Conservation (phyloP, 2,329 filamentous ascomycete genomes). For the Arthrobotrys musiformis region DNA sequence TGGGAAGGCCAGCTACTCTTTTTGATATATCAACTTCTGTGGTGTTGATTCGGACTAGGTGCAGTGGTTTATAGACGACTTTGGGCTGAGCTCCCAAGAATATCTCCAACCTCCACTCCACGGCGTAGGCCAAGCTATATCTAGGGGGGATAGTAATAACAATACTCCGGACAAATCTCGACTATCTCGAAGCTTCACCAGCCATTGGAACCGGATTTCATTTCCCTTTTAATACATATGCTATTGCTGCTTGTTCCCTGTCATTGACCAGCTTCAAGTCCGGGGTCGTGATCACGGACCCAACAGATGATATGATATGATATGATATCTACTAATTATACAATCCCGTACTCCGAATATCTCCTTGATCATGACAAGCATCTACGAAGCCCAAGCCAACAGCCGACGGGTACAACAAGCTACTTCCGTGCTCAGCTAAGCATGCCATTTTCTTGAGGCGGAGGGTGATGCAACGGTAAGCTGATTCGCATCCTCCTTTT, state of each 20-base stretch:
- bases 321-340: constrained; percentile 8
- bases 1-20: constrained; percentile 31
- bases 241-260: neutral
- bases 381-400: constrained; percentile 24
- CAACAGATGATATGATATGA: constrained; percentile 19
- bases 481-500: constrained; percentile 45
- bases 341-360: constrained; percentile 1
- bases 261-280: neutral
- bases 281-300: constrained; percentile 29
- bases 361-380: constrained; percentile 37
- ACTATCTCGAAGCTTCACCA: neutral
- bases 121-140: neutral
- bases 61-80: constrained; percentile 10
- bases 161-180: neutral
- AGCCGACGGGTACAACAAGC: constrained; percentile 47
- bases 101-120: constrained; percentile 8
- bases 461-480: constrained; percentile 55
- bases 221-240: constrained; percentile 52
- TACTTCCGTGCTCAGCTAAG: constrained; percentile 49
- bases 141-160: neutral
- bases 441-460: constrained; percentile 40
- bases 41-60: constrained; percentile 16
- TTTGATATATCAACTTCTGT: constrained; percentile 44
- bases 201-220: constrained; percentile 30
- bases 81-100: constrained; percentile 19